Evolutionary conservation across 106 monocot genomes (phyloP), one percentile per base, ranked within the genome.

Genomic region (Apostasia shenzhenica): DNA sequence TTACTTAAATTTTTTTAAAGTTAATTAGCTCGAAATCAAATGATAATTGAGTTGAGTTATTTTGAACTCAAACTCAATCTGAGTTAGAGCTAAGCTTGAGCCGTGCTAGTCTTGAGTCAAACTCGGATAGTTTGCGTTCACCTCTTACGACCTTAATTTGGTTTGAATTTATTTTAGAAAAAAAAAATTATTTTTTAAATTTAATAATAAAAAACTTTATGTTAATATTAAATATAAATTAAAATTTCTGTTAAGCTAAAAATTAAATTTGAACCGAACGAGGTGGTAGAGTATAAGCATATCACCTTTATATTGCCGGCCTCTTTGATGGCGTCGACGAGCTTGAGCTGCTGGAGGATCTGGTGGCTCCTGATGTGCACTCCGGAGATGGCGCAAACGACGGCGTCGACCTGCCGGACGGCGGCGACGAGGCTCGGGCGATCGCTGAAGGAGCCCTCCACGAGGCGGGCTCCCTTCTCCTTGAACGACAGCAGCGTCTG

Each of bases 321-420:
- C 58, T 82, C 82, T 53, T 67, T 78, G 38, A 82, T 82, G 63
- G 82, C 82, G 4, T 74, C 67, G 5, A 82, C 78, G 26, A 82
- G 82, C 66, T 75, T 82, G 39, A 78, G 78, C 78, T 82, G 82
- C 49, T 75, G 78, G 5, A 66, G 82, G 70, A 82, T 82, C 1
- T 78, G 63, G 64, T 78, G 64, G 70, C 74, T 78, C 70, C 82
- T 63, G 14, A 66, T 9, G 57, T 78, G 82, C 10, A 82, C 82
- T n/a, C 82, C 78, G 67, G 82, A 69, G 77, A 82, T 78, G 57
- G 82, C 66, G 53, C 70, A 71, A 3, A 82, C 62, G 63, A 82
- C 82, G 1, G 67, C 82, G 55, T 82, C 82, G 8, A 75, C 82
- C 5, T 57, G 64, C 47, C 44, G 69, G 41, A 82, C 78, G 58